A percentile compares a stretch with the other conserved stretches of the same genome.
Evolutionary conservation across 768 basidiomycete genomes (phyloP).

Genomic region (Mycena chlorophos): DNA sequence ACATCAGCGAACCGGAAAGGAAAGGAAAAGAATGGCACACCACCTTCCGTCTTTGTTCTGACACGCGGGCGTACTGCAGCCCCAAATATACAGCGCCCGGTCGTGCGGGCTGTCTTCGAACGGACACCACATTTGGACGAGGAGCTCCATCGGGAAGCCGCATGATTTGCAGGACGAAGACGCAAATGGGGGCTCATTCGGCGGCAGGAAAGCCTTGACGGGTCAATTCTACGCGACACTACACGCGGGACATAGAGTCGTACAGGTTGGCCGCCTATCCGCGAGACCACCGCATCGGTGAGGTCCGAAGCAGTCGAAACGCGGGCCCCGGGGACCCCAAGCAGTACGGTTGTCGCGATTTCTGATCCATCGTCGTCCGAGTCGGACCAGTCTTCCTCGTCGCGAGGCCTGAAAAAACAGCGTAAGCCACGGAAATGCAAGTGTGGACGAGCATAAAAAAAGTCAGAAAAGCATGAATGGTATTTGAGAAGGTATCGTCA

Average conservation of each 20-base stretch:
- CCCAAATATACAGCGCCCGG: conserved; percentile 84
- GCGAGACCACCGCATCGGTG: conserved; percentile 79
- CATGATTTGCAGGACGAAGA: conserved; percentile 75
- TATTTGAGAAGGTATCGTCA: conserved; percentile 68
- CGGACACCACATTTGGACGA: conserved; percentile 89
- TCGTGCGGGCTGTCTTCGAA: conserved; percentile 85
- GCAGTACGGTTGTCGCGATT: conserved; percentile 70
- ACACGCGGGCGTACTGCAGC: conserved; percentile 67
- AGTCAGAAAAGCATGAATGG: conserved; percentile 96
- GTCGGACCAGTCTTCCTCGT: conserved; percentile 75
- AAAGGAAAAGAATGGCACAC: conserved; percentile 29
- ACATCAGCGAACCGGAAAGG: conserved; percentile 14
- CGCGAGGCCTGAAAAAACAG: conserved; percentile 14
- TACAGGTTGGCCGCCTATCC: conserved; percentile 90
- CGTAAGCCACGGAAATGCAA: conserved; percentile 19
- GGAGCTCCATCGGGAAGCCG: conserved; percentile 71
- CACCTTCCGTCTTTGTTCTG: conserved; percentile 80
- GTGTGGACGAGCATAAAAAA: conserved; percentile 25
- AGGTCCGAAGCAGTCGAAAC: conserved; percentile 60
- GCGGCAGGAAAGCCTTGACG: conserved; percentile 70
- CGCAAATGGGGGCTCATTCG: conserved; percentile 58
- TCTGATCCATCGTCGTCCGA: conserved; percentile 62
- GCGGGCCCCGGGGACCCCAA: conserved; percentile 79
- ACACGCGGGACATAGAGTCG: conserved; percentile 55
- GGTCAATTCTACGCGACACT: conserved; percentile 46